These are phyloP conservation scores for Quercus tomentella DNA, from an alignment of 331 rosid species.

Conservation along the genomic window DNA sequence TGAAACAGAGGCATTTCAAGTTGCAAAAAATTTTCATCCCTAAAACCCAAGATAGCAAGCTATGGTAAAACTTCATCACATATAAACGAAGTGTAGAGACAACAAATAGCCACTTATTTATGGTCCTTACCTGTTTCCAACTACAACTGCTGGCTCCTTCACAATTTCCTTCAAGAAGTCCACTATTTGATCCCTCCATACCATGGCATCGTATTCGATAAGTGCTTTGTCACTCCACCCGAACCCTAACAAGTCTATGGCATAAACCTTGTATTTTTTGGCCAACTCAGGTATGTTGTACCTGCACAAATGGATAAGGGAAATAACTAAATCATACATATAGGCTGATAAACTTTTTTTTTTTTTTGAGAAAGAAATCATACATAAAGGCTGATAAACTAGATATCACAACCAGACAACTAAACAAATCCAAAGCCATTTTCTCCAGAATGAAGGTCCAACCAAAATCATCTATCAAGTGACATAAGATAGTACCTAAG, in stretches of 20 bases:
- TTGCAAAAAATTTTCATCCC: background rate
- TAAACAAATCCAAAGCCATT: background rate
- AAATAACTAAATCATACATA: background rate
- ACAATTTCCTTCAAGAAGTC: constrained; percentile 76
- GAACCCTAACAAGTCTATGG: constrained; percentile 85
- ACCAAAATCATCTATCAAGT: background rate
- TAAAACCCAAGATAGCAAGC: background rate
- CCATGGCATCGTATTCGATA: constrained; percentile 77
- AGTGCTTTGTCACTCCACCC: constrained; percentile 98
- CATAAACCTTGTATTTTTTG: constrained; percentile 78
- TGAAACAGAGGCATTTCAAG: background rate
- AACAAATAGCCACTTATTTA: background rate
- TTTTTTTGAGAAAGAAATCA: too few species aligned
- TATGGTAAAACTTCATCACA: background rate
- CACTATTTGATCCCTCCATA: constrained; percentile 82
- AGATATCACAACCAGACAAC: background rate
- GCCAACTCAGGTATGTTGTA: constrained; percentile 90
- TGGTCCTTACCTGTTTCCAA: constrained; percentile 75
- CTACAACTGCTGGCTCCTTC: constrained; percentile 73
- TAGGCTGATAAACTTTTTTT: background rate
- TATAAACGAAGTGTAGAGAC: background rate
- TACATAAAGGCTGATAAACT: background rate
- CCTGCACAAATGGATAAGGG: constrained; percentile 26
- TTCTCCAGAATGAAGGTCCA: background rate
- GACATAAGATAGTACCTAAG: background rate